Evolutionary conservation across 192 early-diverging fungal species (phyloP), one percentile per base, ranked within the genome.

Genomic region (Coemansia sp.): DNA sequence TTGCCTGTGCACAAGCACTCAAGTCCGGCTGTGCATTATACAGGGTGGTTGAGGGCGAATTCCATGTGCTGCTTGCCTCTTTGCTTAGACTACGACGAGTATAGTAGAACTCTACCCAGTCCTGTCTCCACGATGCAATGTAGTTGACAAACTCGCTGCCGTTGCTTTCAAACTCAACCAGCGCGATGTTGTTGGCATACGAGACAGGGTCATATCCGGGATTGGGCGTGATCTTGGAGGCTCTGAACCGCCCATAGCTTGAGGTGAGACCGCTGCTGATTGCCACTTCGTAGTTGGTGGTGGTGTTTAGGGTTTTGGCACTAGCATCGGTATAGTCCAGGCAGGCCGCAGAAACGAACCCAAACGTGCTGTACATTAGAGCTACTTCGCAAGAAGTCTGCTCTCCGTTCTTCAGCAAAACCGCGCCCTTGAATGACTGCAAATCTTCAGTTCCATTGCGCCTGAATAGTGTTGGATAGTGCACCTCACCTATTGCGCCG

Each of bases 301-400:
- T 51, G 30, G 37, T 58, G 39, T 69, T 62, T 8, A 64, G 5
- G 12, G 39, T 39, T 23, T 59, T 64, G 30, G 40, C 66, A 2
- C 20, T 26, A 12, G 16, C 17, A 37, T 64, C 62, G 4, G 55
- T 45, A 20, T 56, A 76, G 58, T 76, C 66, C 32, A 76, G 36
- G 17, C 73, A 76, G 41, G 57, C 57, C 1, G 73, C 73, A 1
- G 73, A 48, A 10, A 76, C 73, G 51, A 69, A 65, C 2, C 56
- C 73, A 34, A 50, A 54, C 3, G 66, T 69, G 36, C 26, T 47
- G 42, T 58, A 53, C 73, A 76, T 69, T 0, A 76, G 54, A 4
- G 73, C 73, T 7, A 76, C 52, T 38, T 76, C 73, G 32, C 73
- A 76, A 5, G 73, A 60, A 1, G 73, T 76, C 38, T 69, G 73